phyloP scores from a whole-genome alignment of 768 basidiomycete species.

The Boletus eberwhitei region DNA sequence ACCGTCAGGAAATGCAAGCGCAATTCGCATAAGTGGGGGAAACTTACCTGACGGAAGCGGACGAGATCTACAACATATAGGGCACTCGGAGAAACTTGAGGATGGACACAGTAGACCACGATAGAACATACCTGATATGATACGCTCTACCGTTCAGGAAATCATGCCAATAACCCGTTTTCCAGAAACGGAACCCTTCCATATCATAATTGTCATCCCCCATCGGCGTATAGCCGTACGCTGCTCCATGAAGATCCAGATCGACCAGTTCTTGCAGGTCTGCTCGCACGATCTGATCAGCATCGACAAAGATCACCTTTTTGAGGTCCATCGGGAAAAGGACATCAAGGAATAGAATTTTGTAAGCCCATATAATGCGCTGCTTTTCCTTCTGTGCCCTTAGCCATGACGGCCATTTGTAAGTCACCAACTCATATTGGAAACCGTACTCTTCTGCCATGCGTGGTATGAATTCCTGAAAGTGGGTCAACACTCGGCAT shows the following conservation, averaged over 20 bases:
- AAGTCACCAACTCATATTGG: constrained; percentile 96
- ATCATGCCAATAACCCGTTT: constrained; percentile 93
- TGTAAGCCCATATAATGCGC: constrained; percentile 98
- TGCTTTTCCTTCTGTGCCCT: constrained; percentile 98
- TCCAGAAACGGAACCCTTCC: constrained; percentile 99
- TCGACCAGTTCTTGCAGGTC: constrained; percentile 95
- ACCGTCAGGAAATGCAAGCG: background rate
- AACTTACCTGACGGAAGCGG: constrained; percentile 80
- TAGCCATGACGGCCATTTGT: constrained; percentile 99
- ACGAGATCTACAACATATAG: constrained; percentile 95
- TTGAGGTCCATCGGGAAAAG: constrained; percentile 99
- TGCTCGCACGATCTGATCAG: constrained; percentile 95
- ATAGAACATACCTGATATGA: constrained; percentile 78
- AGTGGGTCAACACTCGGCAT: background rate
- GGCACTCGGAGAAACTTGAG: constrained; percentile 53
- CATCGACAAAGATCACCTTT: constrained; percentile 98
- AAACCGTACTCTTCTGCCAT: constrained; percentile 89
- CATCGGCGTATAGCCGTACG: constrained; percentile 97
- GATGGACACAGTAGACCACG: background rate
- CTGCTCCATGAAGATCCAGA: constrained; percentile 86
- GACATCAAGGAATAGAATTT: constrained; percentile 98
- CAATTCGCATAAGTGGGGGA: background rate
- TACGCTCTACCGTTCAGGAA: constrained; percentile 82
- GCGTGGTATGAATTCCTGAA: constrained; percentile 90
- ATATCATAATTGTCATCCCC: constrained; percentile 92